Base-by-base conservation (phyloP, 257 asterid species). In the Nicotiana sylvestris region DNA sequence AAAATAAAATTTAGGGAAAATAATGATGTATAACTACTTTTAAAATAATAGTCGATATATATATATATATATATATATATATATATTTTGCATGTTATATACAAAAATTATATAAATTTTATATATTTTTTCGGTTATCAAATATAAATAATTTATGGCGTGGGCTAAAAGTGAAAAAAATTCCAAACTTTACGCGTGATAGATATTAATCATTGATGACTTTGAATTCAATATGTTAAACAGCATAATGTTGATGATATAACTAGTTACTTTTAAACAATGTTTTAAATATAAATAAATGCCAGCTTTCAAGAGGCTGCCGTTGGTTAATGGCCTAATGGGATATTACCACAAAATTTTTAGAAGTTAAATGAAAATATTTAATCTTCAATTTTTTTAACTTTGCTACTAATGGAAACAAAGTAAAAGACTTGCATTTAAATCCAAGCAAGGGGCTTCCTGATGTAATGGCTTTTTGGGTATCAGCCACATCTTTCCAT, bases 361-460 rank as follows among this genome's bases (percentile, higher is more conserved):
- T 10, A 30, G 56, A 80, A 39, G n/a, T n/a, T 13, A 37, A 30
- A 17, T 55, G 29, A 43, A 8, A 65, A 61, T 35, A 16, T 27
- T 27, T n/a, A 64, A 80, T 55, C 30, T 81, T 68, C 6, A 82
- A 88, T 83, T 84, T 83, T 84, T 82, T 56, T 84, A 76, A 27
- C 88, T 88, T 90, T 88, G 90, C 92, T 74, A 86, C 80, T 65
- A 85, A 82, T 80, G 76, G 83, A 87, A 88, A 87, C 89, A 90
- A 82, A 86, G 89, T 79, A 29, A 64, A 83, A 87, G 56, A 80
- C 94, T 89, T 91, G 91, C 80, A 92, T 87, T 92, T 76, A 32
- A 88, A 82, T 92, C 86, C 89, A 93, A 91, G 6, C 56, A 78
- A 88, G 89, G 9, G 61, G 39, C 9, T 11, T 61, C 69, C 85